Base-by-base conservation (phyloP, 495 filamentous ascomycete species). In the Aspergillus egyptiacus region DNA sequence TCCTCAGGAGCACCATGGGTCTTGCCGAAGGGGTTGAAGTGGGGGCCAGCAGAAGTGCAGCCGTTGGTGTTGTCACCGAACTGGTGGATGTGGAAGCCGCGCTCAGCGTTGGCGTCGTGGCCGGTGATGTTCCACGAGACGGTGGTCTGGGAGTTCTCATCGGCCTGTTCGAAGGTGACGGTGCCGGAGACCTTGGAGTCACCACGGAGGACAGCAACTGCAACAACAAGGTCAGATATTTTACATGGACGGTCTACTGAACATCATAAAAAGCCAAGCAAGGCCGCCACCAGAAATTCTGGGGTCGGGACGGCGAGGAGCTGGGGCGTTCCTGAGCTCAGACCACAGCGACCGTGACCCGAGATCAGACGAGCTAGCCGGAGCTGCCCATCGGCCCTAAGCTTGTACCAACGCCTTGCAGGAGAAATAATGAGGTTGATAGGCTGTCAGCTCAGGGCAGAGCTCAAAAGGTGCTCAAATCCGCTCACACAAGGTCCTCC, bases 1-100 rank as follows among this genome's bases (percentile, higher is more conserved):
- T 95, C 90, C 2, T 62, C 58, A 58, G 87, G 94, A 65, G 84
- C 87, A 66, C 94, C 93, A 78, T 98, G 93, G 60, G 77, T 84
- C 79, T 93, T 93, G 72, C 75, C 72, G 69, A 84, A 80, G 57
- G 94, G 94, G 83, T 98, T 98, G 85, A 96, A 97, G 73, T 98
- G 93, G 59, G 93, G 90, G 34, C 93, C 93, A 43, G 93, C 93
- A 50, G 85, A 91, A 48, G 93, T 97, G 84, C 93, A 98, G 69
- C 94, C 93, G 73, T 97, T 98, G 77, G 94, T 96, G 80, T 96
- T 97, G 81, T 96, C 93, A 69, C 94, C 93, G 64, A 95, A 98
- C 73, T 93, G 86, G 77, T 97, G 93, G 63, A 97, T 84, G 78
- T 97, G 94, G 78, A 96, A 85, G 70, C 85, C 93, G 75, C 94